A percentile compares a stretch with the other conserved stretches of the same genome.
Conservation (phyloP, 1,284 basidiomycete species). For the Exobasidium rhododendri region DNA sequence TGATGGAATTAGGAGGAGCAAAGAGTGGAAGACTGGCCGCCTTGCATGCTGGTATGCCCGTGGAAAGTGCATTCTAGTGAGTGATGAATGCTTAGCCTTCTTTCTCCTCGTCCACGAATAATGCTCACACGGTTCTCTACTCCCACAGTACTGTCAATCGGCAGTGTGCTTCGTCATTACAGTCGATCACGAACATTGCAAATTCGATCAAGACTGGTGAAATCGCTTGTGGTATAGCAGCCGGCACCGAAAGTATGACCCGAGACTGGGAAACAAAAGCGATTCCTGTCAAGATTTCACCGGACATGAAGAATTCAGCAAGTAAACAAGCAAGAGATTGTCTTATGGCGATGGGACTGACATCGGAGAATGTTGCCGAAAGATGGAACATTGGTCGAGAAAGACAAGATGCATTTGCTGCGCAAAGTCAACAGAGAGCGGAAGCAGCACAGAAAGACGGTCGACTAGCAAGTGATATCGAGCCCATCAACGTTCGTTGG, state of each 20-base stretch:
- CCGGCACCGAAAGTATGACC: slow-evolving; percentile 53
- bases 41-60: slow-evolving; percentile 52
- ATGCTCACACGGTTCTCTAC: neutral
- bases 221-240: slow-evolving; percentile 48
- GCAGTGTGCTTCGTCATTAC: slow-evolving; percentile 55
- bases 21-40: slow-evolving; percentile 55
- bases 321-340: slow-evolving; percentile 51
- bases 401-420: slow-evolving; percentile 47
- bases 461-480: slow-evolving; percentile 43
- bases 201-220: slow-evolving; percentile 50
- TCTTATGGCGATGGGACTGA: slow-evolving; percentile 53
- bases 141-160: slow-evolving; percentile 53
- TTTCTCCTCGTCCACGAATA: no score
- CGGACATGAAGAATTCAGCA: slow-evolving; percentile 42
- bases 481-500: slow-evolving; percentile 43
- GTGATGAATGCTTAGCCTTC: neutral
- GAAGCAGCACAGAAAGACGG: slow-evolving; percentile 42
- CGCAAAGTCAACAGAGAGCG: slow-evolving; percentile 39
- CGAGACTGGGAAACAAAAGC: slow-evolving; percentile 50
- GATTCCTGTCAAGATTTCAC: slow-evolving; percentile 51
- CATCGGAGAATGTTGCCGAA: slow-evolving; percentile 47
- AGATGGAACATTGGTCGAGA: slow-evolving; percentile 38
- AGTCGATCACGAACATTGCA: slow-evolving; percentile 55
- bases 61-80: slow-evolving; percentile 26
- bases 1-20: slow-evolving; percentile 57